Conservation (phyloP, 2,329 filamentous ascomycete species). For the Neofusicoccum laricinum region DNA sequence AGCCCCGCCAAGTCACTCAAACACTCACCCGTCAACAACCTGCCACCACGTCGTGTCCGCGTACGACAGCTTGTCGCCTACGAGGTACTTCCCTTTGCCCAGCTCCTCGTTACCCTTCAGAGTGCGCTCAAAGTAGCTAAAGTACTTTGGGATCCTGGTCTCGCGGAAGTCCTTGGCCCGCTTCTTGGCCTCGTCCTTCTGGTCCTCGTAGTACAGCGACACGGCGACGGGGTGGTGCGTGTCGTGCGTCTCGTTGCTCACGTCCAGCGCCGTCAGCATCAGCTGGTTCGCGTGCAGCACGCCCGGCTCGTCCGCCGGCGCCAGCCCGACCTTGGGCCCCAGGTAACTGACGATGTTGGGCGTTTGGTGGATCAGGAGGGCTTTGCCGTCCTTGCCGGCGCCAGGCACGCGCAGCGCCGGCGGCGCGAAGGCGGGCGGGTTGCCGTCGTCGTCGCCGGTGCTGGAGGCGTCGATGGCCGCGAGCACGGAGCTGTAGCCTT, state of each 20-base stretch:
- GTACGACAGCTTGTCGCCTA: constrained; percentile 63
- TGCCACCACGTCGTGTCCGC: constrained; percentile 74
- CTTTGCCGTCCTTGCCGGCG: constrained; percentile 50
- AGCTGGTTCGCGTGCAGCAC: constrained; percentile 62
- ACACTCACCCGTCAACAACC: constrained; percentile 46
- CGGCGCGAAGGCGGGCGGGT: constrained; percentile 65
- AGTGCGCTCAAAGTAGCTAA: constrained; percentile 68
- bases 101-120: constrained; percentile 57
- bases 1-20: not conserved
- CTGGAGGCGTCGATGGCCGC: constrained; percentile 45
- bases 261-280: constrained; percentile 66
- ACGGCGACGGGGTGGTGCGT: constrained; percentile 68
- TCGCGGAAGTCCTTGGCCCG: constrained; percentile 58
- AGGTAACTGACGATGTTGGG: constrained; percentile 72
- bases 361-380: constrained; percentile 65
- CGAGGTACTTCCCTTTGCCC: constrained; percentile 61
- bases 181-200: constrained; percentile 64
- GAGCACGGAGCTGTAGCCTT: constrained; percentile 53
- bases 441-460: constrained; percentile 50
- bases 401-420: constrained; percentile 58
- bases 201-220: constrained; percentile 67
- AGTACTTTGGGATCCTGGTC: constrained; percentile 67
- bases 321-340: constrained; percentile 46
- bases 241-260: constrained; percentile 71
- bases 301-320: constrained; percentile 39